Evolutionary conservation across 768 basidiomycete species (phyloP).

Genomic region (Suillus hirtellus): DNA sequence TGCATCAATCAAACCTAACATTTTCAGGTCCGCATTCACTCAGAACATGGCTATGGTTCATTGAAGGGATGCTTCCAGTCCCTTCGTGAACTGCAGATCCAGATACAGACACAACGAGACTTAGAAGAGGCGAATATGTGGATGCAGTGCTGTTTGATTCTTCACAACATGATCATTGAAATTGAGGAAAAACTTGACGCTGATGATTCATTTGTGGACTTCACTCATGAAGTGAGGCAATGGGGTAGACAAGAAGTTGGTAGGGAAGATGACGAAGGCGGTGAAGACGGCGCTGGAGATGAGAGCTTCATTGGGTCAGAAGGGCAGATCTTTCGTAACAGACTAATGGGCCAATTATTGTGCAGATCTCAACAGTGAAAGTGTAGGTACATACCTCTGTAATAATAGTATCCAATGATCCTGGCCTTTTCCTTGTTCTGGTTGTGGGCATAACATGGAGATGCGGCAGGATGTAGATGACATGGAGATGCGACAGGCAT

Average conservation of each 20-base stretch:
- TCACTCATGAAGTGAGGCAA: not conserved
- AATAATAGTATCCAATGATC: too few relatives aligned
- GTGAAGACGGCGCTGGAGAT: not conserved
- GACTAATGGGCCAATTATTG: too few relatives aligned
- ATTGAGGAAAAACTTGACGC: conserved; percentile 15
- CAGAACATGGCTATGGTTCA: conserved; percentile 18
- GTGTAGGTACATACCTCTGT: too few relatives aligned
- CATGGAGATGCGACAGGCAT: too few relatives aligned
- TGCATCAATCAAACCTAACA: not conserved
- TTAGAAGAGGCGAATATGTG: conserved; percentile 13
- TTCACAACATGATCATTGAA: conserved; percentile 21
- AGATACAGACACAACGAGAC: conserved; percentile 13
- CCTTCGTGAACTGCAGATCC: conserved; percentile 9
- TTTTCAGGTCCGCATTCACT: conserved; percentile 9
- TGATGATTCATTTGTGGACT: not conserved
- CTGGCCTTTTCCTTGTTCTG: too few relatives aligned
- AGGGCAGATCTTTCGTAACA: too few relatives aligned
- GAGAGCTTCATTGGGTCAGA: too few relatives aligned
- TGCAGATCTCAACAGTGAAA: not conserved
- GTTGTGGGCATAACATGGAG: too few relatives aligned
- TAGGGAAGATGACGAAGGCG: too few relatives aligned
- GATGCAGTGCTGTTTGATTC: conserved; percentile 8
- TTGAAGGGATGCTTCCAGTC: conserved; percentile 15
- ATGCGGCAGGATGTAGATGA: too few relatives aligned
- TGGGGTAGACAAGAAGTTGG: not conserved